These are phyloP conservation scores for Botrytis pseudocinerea DNA, from an alignment of 2,329 filamentous ascomycete genomes.

Conservation along the genomic window DNA sequence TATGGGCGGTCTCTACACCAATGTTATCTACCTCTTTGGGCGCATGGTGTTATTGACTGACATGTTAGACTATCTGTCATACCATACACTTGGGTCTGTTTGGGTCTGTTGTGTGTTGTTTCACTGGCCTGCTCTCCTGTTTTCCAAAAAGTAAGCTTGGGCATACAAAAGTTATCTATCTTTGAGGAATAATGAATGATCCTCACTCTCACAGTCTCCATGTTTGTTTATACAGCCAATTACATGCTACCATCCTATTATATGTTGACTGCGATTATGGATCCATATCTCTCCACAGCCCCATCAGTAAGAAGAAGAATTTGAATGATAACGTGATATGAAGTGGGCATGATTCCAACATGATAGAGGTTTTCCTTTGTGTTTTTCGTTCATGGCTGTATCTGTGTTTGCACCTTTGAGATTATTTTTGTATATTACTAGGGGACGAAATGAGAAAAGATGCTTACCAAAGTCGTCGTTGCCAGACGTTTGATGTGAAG, in stretches of 20 bases:
- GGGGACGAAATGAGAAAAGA: background rate
- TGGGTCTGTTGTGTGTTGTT: constrained; percentile 1
- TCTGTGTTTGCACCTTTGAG: background rate
- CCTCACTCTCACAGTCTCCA: background rate
- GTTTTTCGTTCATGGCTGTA: background rate
- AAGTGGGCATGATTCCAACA: background rate
- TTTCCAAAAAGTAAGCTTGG: constrained; percentile 10
- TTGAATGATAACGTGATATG: background rate
- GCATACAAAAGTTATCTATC: constrained; percentile 23
- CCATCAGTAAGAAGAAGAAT: background rate
- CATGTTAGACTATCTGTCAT: constrained; percentile 16
- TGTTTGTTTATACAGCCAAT: background rate
- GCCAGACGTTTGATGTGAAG: background rate
- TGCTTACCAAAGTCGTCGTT: background rate
- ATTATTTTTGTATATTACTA: background rate
- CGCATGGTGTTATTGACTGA: constrained; percentile 17
- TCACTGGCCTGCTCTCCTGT: constrained; percentile 7
- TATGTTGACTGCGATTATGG: background rate
- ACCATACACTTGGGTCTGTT: constrained; percentile 15
- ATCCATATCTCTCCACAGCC: background rate
- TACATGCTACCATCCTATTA: background rate
- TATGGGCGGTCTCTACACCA: constrained; percentile 36
- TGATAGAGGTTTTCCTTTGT: background rate
- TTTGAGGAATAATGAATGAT: constrained; percentile 7
- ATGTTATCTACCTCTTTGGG: constrained; percentile 17